Base-by-base conservation (phyloP, 805 yeast genomes). In the Candida stauntonica region DNA sequence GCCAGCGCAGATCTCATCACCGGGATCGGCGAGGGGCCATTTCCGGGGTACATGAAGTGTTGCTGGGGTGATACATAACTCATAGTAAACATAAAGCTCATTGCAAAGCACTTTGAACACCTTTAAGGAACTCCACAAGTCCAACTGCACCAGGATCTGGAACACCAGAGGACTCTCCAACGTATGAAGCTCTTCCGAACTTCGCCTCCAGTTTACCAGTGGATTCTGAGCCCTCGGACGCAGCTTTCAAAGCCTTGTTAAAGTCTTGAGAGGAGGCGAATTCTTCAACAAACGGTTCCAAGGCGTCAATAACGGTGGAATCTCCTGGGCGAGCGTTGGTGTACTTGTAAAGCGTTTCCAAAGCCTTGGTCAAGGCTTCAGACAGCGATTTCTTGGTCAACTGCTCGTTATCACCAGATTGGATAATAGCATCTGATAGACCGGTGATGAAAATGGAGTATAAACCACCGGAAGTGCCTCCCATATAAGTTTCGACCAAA, bases 141-240 rank as follows among this genome's bases (percentile, higher is more conserved):
- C 97, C 97, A 41, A 86, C 77, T 3, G 97, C 96, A 47, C 98
- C 97, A 5, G 98, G 96, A 54, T 89, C 98, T 2, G 96, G 95
- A 21, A 88, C 63, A n/a, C 63, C 60, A 19, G 52, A 47, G 5
- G 70, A 69, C n/a, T 84, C 86, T 18, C 86, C 87, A 19, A 89
- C 96, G 57, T 89, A 91, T 5, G 95, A 82, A 14, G 98, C 96
- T 55, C 98, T 77, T 21, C 98, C 98, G 50, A 91, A 87, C 51
- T 81, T 81, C 31, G 97, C 97, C 47, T 77, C 81, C 47, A 85
- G 64, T 26, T 76, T 66, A 35, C 79, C 78, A 1, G 98, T 91
- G 4, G 73, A 63, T 32, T 84, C 79, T 18, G 95, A 91, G 33
- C 95, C 95, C 28, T 73, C 64, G 29, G 67, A 67, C 7, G 94